Evolutionary conservation across 1,284 basidiomycete genomes (phyloP).

Genomic region (Stygiomarasmius scandens): DNA sequence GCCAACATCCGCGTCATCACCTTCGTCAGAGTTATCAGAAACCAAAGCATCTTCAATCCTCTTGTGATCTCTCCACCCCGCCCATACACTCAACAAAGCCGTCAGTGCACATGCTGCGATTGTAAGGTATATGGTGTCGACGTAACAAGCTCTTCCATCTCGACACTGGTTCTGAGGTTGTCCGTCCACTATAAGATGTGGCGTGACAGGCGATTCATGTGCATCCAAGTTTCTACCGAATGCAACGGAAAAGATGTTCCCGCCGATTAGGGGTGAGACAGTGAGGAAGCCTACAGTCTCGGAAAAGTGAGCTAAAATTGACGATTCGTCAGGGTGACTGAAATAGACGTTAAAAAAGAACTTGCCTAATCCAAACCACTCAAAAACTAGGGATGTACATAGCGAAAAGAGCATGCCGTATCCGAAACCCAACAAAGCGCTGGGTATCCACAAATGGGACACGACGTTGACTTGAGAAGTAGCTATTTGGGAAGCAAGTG

Average conservation of each 20-base stretch:
- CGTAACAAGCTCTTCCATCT: conserved; percentile 54
- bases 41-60: conserved; percentile 20
- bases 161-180: conserved; percentile 38
- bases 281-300: conserved; percentile 88
- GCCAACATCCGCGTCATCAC: too few relatives aligned
- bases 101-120: conserved; percentile 48
- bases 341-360: too few relatives aligned
- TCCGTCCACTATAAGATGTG: neutral
- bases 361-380: conserved; percentile 79
- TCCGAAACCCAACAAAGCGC: conserved; percentile 67
- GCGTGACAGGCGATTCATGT: conserved; percentile 45
- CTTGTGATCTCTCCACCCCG: conserved; percentile 48
- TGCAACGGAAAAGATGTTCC: conserved; percentile 83
- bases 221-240: conserved; percentile 83
- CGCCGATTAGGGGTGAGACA: conserved; percentile 77
- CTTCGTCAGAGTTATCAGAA: too few relatives aligned
- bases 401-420: conserved; percentile 80
- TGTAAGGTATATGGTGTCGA: conserved; percentile 53
- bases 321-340: neutral
- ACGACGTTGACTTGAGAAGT: conserved; percentile 62
- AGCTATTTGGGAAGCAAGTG: conserved; percentile 71
- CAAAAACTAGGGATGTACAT: conserved; percentile 71
- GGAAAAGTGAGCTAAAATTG: conserved; percentile 60
- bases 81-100: conserved; percentile 50
- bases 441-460: conserved; percentile 74